phyloP scores from a whole-genome alignment of 2,329 filamentous ascomycete species.

The Ceratocystis huliohia region DNA sequence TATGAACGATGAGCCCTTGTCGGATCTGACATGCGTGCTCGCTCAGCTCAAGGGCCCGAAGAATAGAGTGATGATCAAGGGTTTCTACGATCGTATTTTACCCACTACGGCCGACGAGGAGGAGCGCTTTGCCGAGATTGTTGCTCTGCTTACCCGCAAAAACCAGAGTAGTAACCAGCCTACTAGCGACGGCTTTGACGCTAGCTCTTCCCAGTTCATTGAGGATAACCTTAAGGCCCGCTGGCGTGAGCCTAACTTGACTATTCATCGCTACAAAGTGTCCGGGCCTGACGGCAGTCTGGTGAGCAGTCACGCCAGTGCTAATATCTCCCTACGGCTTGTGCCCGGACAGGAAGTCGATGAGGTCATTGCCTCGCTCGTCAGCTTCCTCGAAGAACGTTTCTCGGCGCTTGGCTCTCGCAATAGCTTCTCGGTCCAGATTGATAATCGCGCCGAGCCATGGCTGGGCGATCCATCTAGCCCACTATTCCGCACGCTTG shows the following conservation, averaged over 20 bases:
- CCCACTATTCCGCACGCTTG: constrained; percentile 78
- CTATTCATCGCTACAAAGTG: constrained; percentile 83
- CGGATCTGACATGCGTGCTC: constrained; percentile 75
- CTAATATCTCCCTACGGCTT: constrained; percentile 76
- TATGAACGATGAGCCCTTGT: constrained; percentile 79
- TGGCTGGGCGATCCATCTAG: constrained; percentile 91
- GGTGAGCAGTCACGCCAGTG: constrained; percentile 79
- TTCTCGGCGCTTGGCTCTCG: constrained; percentile 66
- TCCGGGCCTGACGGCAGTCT: constrained; percentile 86
- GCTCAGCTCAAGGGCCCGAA: constrained; percentile 68
- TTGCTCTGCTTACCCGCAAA: constrained; percentile 58
- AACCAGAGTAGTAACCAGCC: background rate
- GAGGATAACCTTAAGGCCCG: constrained; percentile 79
- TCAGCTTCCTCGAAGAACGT: constrained; percentile 52
- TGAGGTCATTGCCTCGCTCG: constrained; percentile 56
- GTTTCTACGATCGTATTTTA: constrained; percentile 77
- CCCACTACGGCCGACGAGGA: constrained; percentile 64
- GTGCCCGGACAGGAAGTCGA: constrained; percentile 87
- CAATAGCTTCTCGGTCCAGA: constrained; percentile 67
- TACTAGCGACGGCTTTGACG: background rate
- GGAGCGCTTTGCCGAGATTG: constrained; percentile 71
- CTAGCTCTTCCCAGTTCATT: constrained; percentile 32
- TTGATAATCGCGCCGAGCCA: constrained; percentile 88
- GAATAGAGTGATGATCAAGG: constrained; percentile 72
- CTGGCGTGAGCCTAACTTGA: constrained; percentile 91